Evolutionary conservation across 306 rosid genomes (phyloP), one percentile per base, ranked within the genome.

Genomic region (Inga oerstediana): DNA sequence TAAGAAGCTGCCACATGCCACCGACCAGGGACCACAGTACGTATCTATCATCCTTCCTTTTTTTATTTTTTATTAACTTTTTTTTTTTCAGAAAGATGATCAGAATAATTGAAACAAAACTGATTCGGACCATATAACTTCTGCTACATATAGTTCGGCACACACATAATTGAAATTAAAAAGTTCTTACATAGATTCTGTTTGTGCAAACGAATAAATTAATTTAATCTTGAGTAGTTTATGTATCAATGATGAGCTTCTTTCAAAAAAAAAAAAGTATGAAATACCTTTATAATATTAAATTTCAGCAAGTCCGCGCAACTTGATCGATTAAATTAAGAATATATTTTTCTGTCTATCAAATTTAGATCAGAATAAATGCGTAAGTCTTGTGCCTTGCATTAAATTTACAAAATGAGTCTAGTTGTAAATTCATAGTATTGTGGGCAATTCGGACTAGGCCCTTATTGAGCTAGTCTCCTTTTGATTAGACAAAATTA

Each of bases 11-110:
- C 77, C 93, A 86, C 85, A 88, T 86, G 44, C 39, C 58, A 88
- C 91, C 95, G 93, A 81, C 94, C 90, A 67, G 51, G 74, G 73
- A 79, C 79, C 79, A 80, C 3, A 27, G 30, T 27, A 27, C 30
- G 45, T 37, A 15, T 72, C 5, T 56, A 19, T 58, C 30, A 58
- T 5, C 27, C 44, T n/a, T 59, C 13, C 34, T n/a, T 22, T n/a
- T 58, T 52, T n/a, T 2, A 8, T 59, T 59, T 22, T 24, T 22
- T 22, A 8, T 59, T 59, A 59, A 59, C 34, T 27, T 27, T 27
- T 27, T n/a, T n/a, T n/a, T 9, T 22, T 10, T 22, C 34, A n/a
- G 10, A 59, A 59, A 59, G 66, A 54, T 54, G 12, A 39, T 10
- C 19, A 7, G n/a, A 35, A n/a, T 17, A 77, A 83, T 81, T 66